Evolutionary conservation across 176 grass and related monocot genomes (phyloP), one percentile per base, ranked within the genome.

Genomic region (Canna indica): DNA sequence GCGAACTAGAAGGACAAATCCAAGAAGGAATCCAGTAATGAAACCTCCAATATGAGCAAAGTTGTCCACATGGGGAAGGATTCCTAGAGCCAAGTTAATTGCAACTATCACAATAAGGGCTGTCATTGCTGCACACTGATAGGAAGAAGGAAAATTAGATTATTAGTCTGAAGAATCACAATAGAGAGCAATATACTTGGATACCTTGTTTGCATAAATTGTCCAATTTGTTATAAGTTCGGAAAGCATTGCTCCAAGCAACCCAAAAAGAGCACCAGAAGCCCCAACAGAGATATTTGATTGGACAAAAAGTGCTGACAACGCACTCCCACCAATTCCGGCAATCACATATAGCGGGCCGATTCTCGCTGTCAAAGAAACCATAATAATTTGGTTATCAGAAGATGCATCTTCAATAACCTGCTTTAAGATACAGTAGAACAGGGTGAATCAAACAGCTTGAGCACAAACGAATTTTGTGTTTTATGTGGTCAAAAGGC

Each of bases 181-280:
- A 0, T 59, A 62, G 71, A 46, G 57, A 77, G 4, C 42, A 48
- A 35, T 7, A 15, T 69, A 31, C 22, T n/a, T 10, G 29, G 42
- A 34, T 44, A 80, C 94, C 94, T 99, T 99, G 44, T 99, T 99
- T 79, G 86, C 94, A 73, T 99, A 99, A 73, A 90, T 92, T 12
- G 86, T 93, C 94, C 89, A 99, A 68, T 99, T 99, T 16, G 94
- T 99, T 84, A 99, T 84, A 32, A 99, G 89, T 69, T 99, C 94
- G 38, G 94, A 99, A 36, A 99, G 78, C 86, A 92, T 92, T 18
- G 89, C 91, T 39, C 94, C 94, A 67, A 99, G 71, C 68, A 99
- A 79, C 76, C 94, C 94, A 77, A 99, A 93, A 59, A 99, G 80
- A 85, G 94, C 94, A 80, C 94, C 94, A 59, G 94, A 99, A 47